Percentiles rank a stretch among this genome's conserved stretches.
Evolutionary conservation across 1,284 basidiomycete species (phyloP).

Genomic region (Ceratobasidium sp.): DNA sequence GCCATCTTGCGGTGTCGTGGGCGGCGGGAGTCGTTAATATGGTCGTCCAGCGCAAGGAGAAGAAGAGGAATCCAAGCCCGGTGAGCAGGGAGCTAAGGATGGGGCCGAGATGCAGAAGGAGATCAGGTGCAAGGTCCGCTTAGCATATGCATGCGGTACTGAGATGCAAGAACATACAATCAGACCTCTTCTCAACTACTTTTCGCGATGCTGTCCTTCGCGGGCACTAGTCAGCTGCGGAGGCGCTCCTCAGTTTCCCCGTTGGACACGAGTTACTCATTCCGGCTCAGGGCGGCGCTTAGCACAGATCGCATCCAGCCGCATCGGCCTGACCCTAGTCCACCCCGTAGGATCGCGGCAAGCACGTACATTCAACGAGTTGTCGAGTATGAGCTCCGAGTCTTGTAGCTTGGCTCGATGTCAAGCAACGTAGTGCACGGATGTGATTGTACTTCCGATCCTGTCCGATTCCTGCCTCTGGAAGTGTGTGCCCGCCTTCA

Average conservation of each 20-base stretch:
- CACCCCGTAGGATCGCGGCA: too few species aligned
- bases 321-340: neutral
- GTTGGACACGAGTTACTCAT: constrained; percentile 6
- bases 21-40: constrained; percentile 11
- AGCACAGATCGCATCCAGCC: constrained; percentile 25
- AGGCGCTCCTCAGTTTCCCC: constrained; percentile 44
- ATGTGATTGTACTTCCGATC: neutral
- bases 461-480: neutral
- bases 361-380: neutral
- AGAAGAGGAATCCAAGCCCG: constrained; percentile 20
- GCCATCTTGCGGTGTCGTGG: constrained; percentile 23
- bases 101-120: constrained; percentile 12
- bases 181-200: constrained; percentile 3
- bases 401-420: neutral
- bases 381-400: neutral
- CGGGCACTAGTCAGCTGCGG: constrained; percentile 23
- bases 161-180: constrained; percentile 24
- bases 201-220: constrained; percentile 9
- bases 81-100: constrained; percentile 4
- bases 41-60: constrained; percentile 36
- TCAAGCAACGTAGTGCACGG: neutral
- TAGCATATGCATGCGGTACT: constrained; percentile 14
- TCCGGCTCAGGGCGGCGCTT: constrained; percentile 38
- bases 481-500: too few species aligned
- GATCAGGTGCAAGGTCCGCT: constrained; percentile 37